Percentiles rank a stretch among this genome's conserved stretches.
phyloP scores from a whole-genome alignment of 202 grass and related monocot species.

The Hordeum pubiflorum region DNA sequence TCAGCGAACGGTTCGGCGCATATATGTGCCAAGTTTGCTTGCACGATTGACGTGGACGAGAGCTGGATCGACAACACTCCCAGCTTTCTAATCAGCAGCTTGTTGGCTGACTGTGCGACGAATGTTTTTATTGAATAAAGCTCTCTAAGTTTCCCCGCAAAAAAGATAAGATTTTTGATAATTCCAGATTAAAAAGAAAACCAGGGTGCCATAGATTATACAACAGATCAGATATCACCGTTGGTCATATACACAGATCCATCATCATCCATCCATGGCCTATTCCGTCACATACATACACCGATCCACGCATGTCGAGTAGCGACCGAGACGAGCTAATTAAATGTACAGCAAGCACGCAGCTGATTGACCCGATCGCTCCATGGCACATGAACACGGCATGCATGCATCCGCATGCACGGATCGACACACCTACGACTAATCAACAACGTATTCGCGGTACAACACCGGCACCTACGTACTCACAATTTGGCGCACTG shows the following conservation, averaged over 20 bases:
- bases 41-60: no score
- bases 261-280: background rate
- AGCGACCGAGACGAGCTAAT: background rate
- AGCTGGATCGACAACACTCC: no score
- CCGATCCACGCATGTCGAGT: background rate
- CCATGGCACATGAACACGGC: background rate
- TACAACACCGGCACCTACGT: background rate
- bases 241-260: background rate
- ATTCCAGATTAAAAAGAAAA: background rate
- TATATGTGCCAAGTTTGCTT: no score
- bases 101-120: no score
- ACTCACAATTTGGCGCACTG: constrained; percentile 50
- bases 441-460: background rate
- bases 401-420: background rate
- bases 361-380: background rate
- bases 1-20: no score
- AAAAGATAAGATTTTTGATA: background rate
- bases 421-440: background rate
- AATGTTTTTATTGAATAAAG: no score
- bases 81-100: no score
- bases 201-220: background rate
- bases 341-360: background rate
- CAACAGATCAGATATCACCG: background rate
- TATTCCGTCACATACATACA: background rate
- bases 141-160: no score